Base-by-base conservation (phyloP, 768 basidiomycete species). In the Tephrocybe sp. region DNA sequence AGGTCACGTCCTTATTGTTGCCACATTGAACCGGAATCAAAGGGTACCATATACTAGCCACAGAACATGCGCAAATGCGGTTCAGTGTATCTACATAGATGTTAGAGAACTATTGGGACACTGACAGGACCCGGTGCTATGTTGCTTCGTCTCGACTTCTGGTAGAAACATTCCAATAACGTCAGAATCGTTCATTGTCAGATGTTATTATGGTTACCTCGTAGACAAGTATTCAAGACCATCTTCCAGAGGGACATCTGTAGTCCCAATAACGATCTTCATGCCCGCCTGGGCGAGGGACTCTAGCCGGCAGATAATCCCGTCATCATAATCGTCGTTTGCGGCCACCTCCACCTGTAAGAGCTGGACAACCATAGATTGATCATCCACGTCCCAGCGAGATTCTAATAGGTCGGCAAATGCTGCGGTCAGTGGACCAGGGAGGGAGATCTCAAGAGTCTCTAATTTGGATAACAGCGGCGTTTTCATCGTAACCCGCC, bases 381-480 rank as follows among this genome's bases (percentile, higher is more conserved):
- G 47, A 5, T 51, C 40, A 16, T 47, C 45, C 18, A 36, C 28
- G 5, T 51, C 42, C 53, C 55, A 56, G 6, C 71, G 63, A 24
- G 69, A 69, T 51, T 72, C 64, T 13, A 71, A 56, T 63, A 74
- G 66, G 24, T 67, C 63, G 21, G 69, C 60, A 40, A 74, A 70
- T 8, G 66, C 53, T 18, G 66, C 62, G 2, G 64, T 64, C 19
- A 66, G 64, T 2, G 64, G 52, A 15, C 64, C 58, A 46, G 66
- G 68, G 34, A 74, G 61, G 15, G 70, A 69, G 36, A 74, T 57
- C 55, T 73, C 69, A 24, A 74, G 64, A 42, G 60, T 66, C 49
- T 62, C 66, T 34, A 74, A 47, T 22, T 63, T 63, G 4, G 71
- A 71, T 41, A 69, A 51, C 13, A 71, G 64, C 55, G 44, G 35